A percentile compares a stretch with the other conserved stretches of the same genome.
These are phyloP conservation scores for Suhomyces panamericanus DNA, from an alignment of 1,139 yeast genomes.

Conservation along the genomic window DNA sequence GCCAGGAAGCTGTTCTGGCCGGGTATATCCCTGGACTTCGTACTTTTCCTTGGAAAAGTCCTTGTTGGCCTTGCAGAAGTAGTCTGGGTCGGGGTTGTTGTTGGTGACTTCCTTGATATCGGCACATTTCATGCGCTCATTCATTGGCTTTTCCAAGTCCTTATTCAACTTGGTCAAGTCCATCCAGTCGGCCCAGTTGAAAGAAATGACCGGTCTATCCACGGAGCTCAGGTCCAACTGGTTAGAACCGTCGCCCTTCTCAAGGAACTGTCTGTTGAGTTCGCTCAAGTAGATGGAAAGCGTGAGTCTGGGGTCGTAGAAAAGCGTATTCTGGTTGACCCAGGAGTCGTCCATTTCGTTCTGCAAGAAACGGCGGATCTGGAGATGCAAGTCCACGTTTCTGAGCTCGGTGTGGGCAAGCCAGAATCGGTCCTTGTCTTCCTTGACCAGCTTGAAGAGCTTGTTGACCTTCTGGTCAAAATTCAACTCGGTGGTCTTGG, in stretches of 20 bases:
- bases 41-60: slow-evolving; percentile 10
- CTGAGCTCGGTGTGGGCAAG: slow-evolving; percentile 16
- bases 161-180: slow-evolving; percentile 16
- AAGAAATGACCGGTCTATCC: slow-evolving; percentile 14
- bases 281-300: slow-evolving; percentile 17
- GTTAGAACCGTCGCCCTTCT: slow-evolving; percentile 6
- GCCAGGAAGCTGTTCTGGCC: slow-evolving; percentile 18
- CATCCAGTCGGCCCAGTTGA: slow-evolving; percentile 25
- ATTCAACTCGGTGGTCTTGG: neutral
- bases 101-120: slow-evolving; percentile 17
- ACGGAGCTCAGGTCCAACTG: slow-evolving; percentile 4
- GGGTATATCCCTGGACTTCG: slow-evolving; percentile 14
- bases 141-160: slow-evolving; percentile 12
- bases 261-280: slow-evolving; percentile 16
- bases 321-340: slow-evolving; percentile 15
- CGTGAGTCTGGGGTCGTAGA: slow-evolving; percentile 21
- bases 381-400: slow-evolving; percentile 8
- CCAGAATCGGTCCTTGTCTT: slow-evolving; percentile 18
- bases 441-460: slow-evolving; percentile 11
- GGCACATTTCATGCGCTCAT: slow-evolving; percentile 13
- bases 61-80: slow-evolving; percentile 17
- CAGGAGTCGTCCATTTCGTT: slow-evolving; percentile 21
- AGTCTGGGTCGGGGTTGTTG: slow-evolving; percentile 17
- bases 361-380: slow-evolving; percentile 16
- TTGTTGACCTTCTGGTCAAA: slow-evolving; percentile 4